Evolutionary conservation across 2,329 filamentous ascomycete genomes (phyloP), one percentile per base, ranked within the genome.

Genomic region (Colletotrichum echinochloae): DNA sequence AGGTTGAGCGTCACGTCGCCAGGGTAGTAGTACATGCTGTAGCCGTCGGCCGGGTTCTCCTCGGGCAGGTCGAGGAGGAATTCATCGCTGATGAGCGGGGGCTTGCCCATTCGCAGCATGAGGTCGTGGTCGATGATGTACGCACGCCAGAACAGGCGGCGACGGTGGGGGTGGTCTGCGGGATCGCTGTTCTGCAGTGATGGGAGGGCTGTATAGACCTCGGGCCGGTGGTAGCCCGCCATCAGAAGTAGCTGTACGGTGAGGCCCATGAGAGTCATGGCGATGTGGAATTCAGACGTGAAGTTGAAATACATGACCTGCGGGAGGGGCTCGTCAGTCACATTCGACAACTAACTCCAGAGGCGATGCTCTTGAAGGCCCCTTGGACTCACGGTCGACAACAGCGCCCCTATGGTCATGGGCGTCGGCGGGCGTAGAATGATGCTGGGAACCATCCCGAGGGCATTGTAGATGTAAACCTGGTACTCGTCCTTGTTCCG

Each of bases 41-140:
- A 70, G 1, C 64, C 67, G 23, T 70, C 67, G 7, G 64, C 57
- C 8, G 67, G 67, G 26, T 70, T 56, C 51, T 70, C 67, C 37
- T 70, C 67, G 35, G 67, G 67, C 7, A 70, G 57, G 28, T 70
- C 67, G 18, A 70, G 52, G 16, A 70, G 67, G 44, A 70, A 70
- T 9, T 70, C 67, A 35, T 70, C 64, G 51, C 46, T 57, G 14
- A 70, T 70, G 37, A 70, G 67, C 11, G 67, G 64, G 12, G 67
- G 67, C 37, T 70, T 70, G 23, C 67, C 67, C 14, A 70, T 61
- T 5, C 67, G 67, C 11, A 70, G 14, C 57, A 62, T 59, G 0
- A 70, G 63, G 28, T 70, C 67, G 37, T 62, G 57, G 57, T 70
- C 67, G 18, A 70, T 35, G n/a, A 70, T 23, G 28, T 67, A 70